Conservation (phyloP, 2,329 filamentous ascomycete genomes). For the Paecilomyces formosus region DNA sequence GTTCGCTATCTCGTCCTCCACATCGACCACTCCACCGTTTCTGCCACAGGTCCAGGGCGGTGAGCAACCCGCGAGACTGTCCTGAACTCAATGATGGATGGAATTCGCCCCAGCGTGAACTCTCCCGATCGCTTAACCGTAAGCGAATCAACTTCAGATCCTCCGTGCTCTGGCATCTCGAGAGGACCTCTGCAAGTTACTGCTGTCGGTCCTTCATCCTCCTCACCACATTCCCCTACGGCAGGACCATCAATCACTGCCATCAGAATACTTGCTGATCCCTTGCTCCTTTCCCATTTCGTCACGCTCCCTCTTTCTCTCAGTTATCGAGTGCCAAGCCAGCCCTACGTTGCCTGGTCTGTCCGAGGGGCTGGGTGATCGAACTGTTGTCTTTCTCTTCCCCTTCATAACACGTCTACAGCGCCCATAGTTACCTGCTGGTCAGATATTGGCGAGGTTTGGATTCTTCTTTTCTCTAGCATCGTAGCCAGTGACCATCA, state of each 20-base stretch:
- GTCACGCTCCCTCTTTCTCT: neutral
- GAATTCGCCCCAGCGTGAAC: neutral
- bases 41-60: neutral
- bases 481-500: conserved; percentile 33
- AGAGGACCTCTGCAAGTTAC: neutral
- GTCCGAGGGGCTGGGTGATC: neutral
- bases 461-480: conserved; percentile 1
- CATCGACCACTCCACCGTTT: neutral
- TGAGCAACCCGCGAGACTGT: neutral
- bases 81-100: neutral
- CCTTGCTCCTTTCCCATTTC: neutral
- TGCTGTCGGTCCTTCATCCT: neutral
- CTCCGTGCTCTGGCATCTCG: neutral
- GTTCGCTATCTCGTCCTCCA: neutral
- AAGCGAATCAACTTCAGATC: neutral
- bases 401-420: neutral
- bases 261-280: neutral
- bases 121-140: neutral
- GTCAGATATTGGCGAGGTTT: neutral
- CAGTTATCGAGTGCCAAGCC: neutral
- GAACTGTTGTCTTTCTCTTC: neutral
- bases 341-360: neutral
- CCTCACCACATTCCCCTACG: neutral
- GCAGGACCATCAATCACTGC: too few relatives aligned
- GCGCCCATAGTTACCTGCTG: neutral